Evolutionary conservation across 805 yeast species (phyloP), one percentile per base, ranked within the genome.

Genomic region (Priceomyces fermenticarens): DNA sequence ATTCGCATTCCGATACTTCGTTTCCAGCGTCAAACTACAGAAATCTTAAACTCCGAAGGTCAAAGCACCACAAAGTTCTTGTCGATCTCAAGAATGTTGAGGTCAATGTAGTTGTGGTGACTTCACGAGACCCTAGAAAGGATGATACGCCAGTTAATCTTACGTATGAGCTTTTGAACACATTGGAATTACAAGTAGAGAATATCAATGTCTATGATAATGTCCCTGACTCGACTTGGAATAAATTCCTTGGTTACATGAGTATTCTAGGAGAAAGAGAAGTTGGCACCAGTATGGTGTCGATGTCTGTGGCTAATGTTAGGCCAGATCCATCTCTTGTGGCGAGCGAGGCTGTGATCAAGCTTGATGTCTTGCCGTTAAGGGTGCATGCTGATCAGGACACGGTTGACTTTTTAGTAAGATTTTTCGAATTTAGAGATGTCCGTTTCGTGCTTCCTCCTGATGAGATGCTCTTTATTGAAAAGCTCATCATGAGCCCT

Each of bases 331-430:
- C 78, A 0, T 57, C 64, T 8, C 53, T 88, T 27, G 81, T 82
- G n/a, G 83, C 87, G 2, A 70, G 85, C 1, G 98, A 90, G 53
- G 56, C 82, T 14, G 63, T 77, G 2, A 45, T 88, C 35, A 63
- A 70, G 17, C 67, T 81, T 1, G 55, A 70, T 3, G 62, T 88
- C 0, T 65, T 85, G 13, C 99, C 99, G 0, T 54, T 93, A 33
- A 69, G 96, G 38, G 60, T 93, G 11, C 88, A 88, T 57, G 80
- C 93, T 33, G 98, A 93, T 60, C 99, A 93, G 58, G 98, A 91
- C 54, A 87, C 97, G 0, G 67, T 89, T 13, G 97, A 89, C 41
- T 90, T 91, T 49, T 51, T 89, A 26, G 77, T 80, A 0, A 68
- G 97, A 29, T 93, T 88, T 62, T 79, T 85, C 27, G 89, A 82